Evolutionary conservation across 164 flowering plant genomes (phyloP), one percentile per base, ranked within the genome.

Genomic region (Chimonanthus praecox): DNA sequence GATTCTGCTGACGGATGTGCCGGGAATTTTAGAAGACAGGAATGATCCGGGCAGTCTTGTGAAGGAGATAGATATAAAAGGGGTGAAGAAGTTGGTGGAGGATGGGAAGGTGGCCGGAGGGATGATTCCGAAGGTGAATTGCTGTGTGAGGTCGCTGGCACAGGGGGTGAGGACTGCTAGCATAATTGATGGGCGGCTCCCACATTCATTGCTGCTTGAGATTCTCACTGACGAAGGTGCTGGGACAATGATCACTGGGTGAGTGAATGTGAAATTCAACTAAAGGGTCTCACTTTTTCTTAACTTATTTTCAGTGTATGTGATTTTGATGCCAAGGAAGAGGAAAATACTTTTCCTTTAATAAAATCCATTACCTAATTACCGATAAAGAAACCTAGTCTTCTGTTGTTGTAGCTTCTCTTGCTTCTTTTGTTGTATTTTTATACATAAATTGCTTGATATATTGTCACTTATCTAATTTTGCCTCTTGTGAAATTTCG

Each of bases 221-320:
- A 87, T 94, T 54, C 85, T 94, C 79, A 89, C 97, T 3, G 97
- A 90, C 78, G 86, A 89, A 79, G 98, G 98, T 0, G 91, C 97
- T 11, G 98, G 98, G 20, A 92, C 97, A 2, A 94, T 94, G 98
- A 94, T 94, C 65, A 84, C 89, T 48, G 97, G 97, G 48, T 94
- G 68, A 65, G 68, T 65, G 46, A 18, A 33, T 33, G 44, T 65
- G 68, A 45, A 43, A 65, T 44, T 65, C 9, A 65, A 13, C 16
- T 45, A 45, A 3, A 65, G 45, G 4, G 18, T 65, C 48, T 44
- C 3, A 11, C 2, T 33, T 65, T 44, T 33, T 20, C 21, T 33
- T 33, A 33, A 33, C 21, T 62, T 18, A 2, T 62, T 16, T 62
- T 62, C 20, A 4, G 33, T 20, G 5, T 16, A 62, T 62, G 64